Evolutionary conservation across 352 stramenopile species (phyloP).

Genomic region (Phytophthora citrophthora): DNA sequence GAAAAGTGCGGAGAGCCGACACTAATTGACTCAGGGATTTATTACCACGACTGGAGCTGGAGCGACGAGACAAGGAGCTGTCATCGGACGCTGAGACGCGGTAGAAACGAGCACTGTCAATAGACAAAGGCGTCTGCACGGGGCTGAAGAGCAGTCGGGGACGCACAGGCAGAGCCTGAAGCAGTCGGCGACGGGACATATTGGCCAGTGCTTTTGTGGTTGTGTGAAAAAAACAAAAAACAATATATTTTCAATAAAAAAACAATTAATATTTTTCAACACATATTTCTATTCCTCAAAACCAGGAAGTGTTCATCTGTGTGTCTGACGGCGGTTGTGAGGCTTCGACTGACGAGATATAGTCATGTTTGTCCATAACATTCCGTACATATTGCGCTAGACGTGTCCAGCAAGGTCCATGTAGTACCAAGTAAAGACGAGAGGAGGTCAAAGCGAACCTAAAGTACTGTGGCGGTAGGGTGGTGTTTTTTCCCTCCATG

Average conservation of each 20-base stretch:
- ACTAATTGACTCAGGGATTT: slow-evolving; percentile 39
- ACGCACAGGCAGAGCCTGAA: slow-evolving; percentile 7
- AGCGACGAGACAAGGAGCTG: neutral
- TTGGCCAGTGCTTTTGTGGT: neutral
- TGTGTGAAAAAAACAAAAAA: too few relatives aligned
- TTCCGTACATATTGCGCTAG: too few relatives aligned
- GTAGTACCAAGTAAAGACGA: slow-evolving; percentile 3
- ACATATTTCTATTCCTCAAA: too few relatives aligned
- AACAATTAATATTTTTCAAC: too few relatives aligned
- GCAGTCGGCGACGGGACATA: slow-evolving; percentile 11
- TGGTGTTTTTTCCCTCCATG: neutral
- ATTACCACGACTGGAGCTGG: neutral
- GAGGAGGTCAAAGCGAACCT: neutral
- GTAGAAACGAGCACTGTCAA: slow-evolving; percentile 6
- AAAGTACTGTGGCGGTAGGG: neutral
- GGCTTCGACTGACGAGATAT: too few relatives aligned
- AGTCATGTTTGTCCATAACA: too few relatives aligned
- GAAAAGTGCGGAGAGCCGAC: slow-evolving; percentile 59
- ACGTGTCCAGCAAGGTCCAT: too few relatives aligned
- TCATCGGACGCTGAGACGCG: slow-evolving; percentile 11
- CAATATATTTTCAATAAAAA: too few relatives aligned
- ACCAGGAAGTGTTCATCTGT: too few relatives aligned
- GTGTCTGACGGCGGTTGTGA: too few relatives aligned
- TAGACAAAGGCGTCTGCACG: neutral
- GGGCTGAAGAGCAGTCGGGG: neutral